Evolutionary conservation across 495 filamentous ascomycete species (phyloP).

Genomic region (Darksidea phi): DNA sequence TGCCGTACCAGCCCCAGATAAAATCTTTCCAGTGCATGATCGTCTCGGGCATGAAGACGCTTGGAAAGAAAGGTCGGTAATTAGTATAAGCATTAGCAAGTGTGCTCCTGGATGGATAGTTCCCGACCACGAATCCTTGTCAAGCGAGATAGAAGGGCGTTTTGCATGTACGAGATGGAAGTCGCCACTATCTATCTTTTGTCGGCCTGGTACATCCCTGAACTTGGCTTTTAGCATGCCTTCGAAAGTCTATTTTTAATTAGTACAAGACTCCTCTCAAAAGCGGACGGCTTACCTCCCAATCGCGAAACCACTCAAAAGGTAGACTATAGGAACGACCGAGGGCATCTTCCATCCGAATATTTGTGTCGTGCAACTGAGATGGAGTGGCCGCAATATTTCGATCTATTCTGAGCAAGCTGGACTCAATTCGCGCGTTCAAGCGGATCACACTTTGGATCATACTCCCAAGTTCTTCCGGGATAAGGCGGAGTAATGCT

Average conservation of each 20-base stretch:
- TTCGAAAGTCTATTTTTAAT: not conserved
- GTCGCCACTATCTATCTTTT: not conserved
- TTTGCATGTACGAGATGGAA: not conserved
- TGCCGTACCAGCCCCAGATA: not conserved
- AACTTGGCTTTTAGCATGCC: not conserved
- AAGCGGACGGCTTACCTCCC: slow-evolving; percentile 36
- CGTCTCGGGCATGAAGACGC: not conserved
- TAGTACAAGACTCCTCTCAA: not conserved
- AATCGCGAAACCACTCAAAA: slow-evolving; percentile 38
- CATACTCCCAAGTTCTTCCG: slow-evolving; percentile 22
- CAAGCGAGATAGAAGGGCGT: not conserved
- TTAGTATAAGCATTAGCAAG: not conserved
- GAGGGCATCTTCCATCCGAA: slow-evolving; percentile 38
- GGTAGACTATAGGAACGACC: slow-evolving; percentile 26
- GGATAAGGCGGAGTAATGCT: slow-evolving; percentile 24
- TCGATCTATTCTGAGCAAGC: slow-evolving; percentile 31
- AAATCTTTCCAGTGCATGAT: not conserved
- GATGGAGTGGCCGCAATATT: slow-evolving; percentile 13
- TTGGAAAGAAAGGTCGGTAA: not conserved
- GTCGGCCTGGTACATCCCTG: not conserved
- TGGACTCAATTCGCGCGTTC: slow-evolving; percentile 32
- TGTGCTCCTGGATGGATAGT: not conserved
- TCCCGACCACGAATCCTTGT: not conserved
- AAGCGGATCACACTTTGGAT: slow-evolving; percentile 25
- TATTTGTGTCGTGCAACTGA: slow-evolving; percentile 13